Base-by-base conservation (phyloP, 495 filamentous ascomycete genomes). In the Penicillium bovifimosum region DNA sequence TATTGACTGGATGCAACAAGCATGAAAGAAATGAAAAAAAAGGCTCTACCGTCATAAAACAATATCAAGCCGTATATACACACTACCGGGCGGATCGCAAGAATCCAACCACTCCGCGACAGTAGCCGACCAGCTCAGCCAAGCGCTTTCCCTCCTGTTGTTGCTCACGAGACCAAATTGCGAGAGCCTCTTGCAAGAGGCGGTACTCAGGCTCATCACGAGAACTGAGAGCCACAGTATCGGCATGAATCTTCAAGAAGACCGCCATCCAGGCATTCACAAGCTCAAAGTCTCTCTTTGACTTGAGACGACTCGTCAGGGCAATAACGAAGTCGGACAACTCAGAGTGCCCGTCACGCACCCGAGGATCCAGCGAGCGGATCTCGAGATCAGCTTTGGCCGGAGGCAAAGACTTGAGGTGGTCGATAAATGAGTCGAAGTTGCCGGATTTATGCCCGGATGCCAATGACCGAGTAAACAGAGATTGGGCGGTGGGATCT, bases 231-330 rank as follows among this genome's bases (percentile, higher is more conserved):
- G 65, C 65, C 9, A 86, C 68, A 10, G 77, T 69, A 50, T 86
- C 84, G 8, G 76, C 78, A 69, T 96, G 90, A 32, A 92, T 65
- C 43, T 84, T 80, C 48, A 98, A 59, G 59, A 96, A 93, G 0
- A 96, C 91, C 13, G 84, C 81, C 87, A 98, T 96, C 93, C 95
- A 98, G 9, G 89, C 89, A 70, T 96, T 90, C 35, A 88, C 85
- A 41, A 98, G 77, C 64, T 98, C 93, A 66, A 91, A 98, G 71
- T 98, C 93, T 38, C 76, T 78, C 50, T 80, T 80, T 35, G 77
- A 71, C 16, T 70, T 68, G 24, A 97, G 72, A 13, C 86, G 77
- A 50, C 68, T 71, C 0, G 87, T 91, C 40, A 98, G 70, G 5
- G 90, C 88, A 8, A 67, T 48, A 31, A 97, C 82, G 59, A 98